phyloP scores from a whole-genome alignment of 1,284 basidiomycete genomes.

The Fistulinella cinereoalba region DNA sequence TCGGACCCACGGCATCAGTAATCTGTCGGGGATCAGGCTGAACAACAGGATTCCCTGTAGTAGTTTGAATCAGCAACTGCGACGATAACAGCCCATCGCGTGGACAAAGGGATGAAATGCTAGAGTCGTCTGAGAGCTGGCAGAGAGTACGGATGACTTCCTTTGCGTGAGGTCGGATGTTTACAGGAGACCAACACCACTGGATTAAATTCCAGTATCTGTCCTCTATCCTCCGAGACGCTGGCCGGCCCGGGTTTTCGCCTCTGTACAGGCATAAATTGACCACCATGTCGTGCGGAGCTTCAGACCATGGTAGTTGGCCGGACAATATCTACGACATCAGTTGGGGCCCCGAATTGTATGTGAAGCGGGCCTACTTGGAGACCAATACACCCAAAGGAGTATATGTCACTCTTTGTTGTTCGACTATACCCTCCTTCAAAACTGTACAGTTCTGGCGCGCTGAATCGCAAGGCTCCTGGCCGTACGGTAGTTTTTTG shows the following conservation, averaged over 20 bases:
- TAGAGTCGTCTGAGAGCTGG: too few species aligned
- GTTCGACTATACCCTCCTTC: background rate
- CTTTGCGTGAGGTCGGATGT: background rate
- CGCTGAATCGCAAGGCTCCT: conserved; percentile 10
- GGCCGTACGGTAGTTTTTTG: conserved; percentile 5
- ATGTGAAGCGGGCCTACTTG: background rate
- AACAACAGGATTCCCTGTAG: too few species aligned
- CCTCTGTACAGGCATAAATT: background rate
- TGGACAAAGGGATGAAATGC: too few species aligned
- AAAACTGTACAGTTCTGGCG: conserved; percentile 4
- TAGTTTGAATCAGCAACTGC: too few species aligned
- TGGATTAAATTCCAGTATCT: conserved; percentile 5
- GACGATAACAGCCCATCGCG: too few species aligned
- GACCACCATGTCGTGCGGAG: background rate
- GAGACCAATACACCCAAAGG: conserved; percentile 11
- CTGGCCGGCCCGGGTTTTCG: conserved; percentile 5
- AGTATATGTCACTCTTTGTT: conserved; percentile 11
- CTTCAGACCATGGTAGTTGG: conserved; percentile 6
- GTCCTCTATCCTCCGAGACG: conserved; percentile 1
- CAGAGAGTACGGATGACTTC: too few species aligned
- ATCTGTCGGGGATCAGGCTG: too few species aligned
- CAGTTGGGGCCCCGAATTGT: background rate
- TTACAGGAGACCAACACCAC: conserved; percentile 1
- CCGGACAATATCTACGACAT: conserved; percentile 9
- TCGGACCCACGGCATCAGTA: too few species aligned